Evolutionary conservation across 1,284 basidiomycete species (phyloP), one percentile per base, ranked within the genome.

Genomic region (Chalciporus piperatoides): DNA sequence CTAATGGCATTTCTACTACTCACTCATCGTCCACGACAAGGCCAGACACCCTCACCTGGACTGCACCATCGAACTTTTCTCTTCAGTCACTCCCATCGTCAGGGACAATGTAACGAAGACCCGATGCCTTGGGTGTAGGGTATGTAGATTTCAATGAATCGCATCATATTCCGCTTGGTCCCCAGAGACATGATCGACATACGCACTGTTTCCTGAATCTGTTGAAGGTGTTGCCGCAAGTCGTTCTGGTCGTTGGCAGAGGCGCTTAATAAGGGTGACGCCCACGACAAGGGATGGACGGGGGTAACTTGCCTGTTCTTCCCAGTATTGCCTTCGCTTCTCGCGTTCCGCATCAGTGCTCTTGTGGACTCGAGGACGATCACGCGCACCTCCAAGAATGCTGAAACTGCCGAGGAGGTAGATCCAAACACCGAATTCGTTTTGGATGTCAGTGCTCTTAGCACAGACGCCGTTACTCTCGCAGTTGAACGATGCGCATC

Each of bases 281-380:
- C 46, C 27, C 9, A 47, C 5, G 4, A 23, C 17, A 36, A 19
- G 24, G 21, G 36, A 23, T 4, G 24, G 21, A 11, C 5, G 19
- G 1, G 19, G 5, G 19, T 19, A 19, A 51, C 70, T 49, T 56
- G 84, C 86, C 76, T 90, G 89, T 72, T 93, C 90, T 58, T 84
- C 82, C 84, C 90, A 92, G 69, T 93, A 92, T 60, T 91, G 86
- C 44, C 84, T 71, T 57, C 90, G 83, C 68, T 86, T 89, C 70
- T 88, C 82, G 44, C 87, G 83, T 62, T 92, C 89, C 53, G 74
- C 70, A 44, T 84, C 82, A n/a, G n/a, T n/a, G n/a, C n/a, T n/a
- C n/a, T n/a, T n/a, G n/a, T n/a, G n/a, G n/a, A n/a, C n/a, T 23
- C 4, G 25, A 17, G 11, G 11, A 28, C 0, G 23, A 41, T 30